Conservation (phyloP, 352 stramenopile species). For the Globisporangium splendens region DNA sequence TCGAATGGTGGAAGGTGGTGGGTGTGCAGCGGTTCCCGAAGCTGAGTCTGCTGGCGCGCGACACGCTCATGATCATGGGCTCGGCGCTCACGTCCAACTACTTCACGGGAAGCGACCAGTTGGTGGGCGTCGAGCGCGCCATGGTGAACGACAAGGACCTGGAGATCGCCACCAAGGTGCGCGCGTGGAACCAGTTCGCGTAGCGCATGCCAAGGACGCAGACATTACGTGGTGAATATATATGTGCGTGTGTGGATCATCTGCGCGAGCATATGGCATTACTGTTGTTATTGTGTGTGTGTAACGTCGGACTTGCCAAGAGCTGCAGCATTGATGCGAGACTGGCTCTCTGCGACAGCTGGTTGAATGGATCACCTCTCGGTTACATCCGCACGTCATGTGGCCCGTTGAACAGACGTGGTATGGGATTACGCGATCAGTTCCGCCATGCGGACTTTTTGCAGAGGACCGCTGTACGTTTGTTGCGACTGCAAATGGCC, state of each 20-base stretch:
- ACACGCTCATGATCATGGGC: slow-evolving; percentile 12
- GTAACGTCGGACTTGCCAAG: not conserved
- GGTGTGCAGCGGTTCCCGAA: slow-evolving; percentile 11
- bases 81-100: slow-evolving; percentile 7
- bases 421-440: not conserved
- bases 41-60: slow-evolving; percentile 9
- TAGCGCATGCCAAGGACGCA: not conserved
- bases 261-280: no score
- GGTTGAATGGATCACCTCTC: not conserved
- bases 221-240: not conserved
- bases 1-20: slow-evolving; percentile 11
- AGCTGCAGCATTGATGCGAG: not conserved
- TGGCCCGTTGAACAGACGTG: not conserved
- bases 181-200: slow-evolving; percentile 4
- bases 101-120: slow-evolving; percentile 8
- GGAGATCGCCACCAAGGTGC: not conserved
- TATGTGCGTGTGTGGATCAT: not conserved
- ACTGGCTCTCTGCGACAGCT: not conserved
- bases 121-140: not conserved
- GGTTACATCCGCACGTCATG: not conserved
- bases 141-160: slow-evolving; percentile 2
- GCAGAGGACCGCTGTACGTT: not conserved
- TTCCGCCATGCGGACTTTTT: not conserved
- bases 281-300: not conserved
- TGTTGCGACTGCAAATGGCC: not conserved